Percentiles rank a stretch among this genome's conserved stretches.
Evolutionary conservation across 169 alveolate genomes (phyloP).

Genomic region (Cytauxzoon felis): DNA sequence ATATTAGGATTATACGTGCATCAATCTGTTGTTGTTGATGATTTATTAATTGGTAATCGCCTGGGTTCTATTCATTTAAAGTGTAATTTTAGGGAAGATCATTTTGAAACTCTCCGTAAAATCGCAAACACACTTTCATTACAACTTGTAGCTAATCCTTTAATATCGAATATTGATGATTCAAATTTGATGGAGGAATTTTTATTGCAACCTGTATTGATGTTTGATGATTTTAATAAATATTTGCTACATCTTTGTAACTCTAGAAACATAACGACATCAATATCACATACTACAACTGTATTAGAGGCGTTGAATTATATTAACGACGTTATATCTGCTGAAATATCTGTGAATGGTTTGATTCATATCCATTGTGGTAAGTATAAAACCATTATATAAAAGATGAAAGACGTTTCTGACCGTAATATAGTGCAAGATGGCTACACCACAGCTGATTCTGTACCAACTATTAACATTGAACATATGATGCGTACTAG

Average conservation of each 20-base stretch:
- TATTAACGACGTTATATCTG: not conserved
- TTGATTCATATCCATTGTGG: constrained; percentile 2
- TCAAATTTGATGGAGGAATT: not conserved
- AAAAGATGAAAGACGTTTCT: too few species aligned
- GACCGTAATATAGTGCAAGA: too few species aligned
- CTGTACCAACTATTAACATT: too few species aligned
- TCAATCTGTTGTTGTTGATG: not conserved
- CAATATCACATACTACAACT: not conserved
- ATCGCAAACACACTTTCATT: constrained; percentile 27
- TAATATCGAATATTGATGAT: not conserved
- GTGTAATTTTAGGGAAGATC: not conserved
- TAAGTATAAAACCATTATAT: not conserved
- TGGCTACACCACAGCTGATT: too few species aligned
- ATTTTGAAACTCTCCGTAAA: not conserved
- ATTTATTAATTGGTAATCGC: constrained; percentile 13
- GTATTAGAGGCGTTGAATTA: not conserved
- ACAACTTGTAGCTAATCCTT: constrained; percentile 42
- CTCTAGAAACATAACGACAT: not conserved
- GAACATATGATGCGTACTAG: too few species aligned
- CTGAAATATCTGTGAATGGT: constrained; percentile 8
- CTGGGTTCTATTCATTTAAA: constrained; percentile 19
- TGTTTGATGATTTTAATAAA: constrained; percentile 1
- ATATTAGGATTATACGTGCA: constrained; percentile 43
- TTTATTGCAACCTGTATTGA: not conserved
- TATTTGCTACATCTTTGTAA: not conserved